phyloP scores from a whole-genome alignment of 1,139 yeast genomes.

The Geotrichum histeridarum region DNA sequence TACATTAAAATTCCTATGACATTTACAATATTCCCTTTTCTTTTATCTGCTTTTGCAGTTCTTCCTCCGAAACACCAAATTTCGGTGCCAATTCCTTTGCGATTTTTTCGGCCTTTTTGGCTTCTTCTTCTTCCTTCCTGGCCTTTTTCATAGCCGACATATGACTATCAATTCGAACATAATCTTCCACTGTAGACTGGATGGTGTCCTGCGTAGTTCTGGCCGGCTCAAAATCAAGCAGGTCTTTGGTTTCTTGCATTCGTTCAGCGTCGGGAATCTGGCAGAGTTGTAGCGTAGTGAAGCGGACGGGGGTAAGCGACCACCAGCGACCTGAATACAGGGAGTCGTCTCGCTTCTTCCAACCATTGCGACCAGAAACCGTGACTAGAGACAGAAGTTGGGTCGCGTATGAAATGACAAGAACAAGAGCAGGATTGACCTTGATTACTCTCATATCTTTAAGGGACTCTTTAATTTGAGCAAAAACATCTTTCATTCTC shows the following conservation, averaged over 20 bases:
- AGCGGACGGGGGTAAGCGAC: conserved; percentile 18
- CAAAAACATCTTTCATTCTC: conserved; percentile 12
- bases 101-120: background rate
- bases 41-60: background rate
- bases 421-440: conserved; percentile 18
- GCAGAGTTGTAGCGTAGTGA: conserved; percentile 16
- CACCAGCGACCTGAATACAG: conserved; percentile 21
- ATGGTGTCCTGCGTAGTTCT: conserved; percentile 10
- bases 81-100: conserved; percentile 3
- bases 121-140: conserved; percentile 5
- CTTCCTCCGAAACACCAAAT: background rate
- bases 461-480: conserved; percentile 1
- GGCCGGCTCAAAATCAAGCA: conserved; percentile 17
- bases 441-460: conserved; percentile 11
- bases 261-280: conserved; percentile 14
- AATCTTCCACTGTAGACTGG: conserved; percentile 12
- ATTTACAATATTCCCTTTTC: background rate
- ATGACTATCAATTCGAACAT: conserved; percentile 5
- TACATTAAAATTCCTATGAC: background rate
- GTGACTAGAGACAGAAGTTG: background rate
- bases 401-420: conserved; percentile 8
- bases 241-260: conserved; percentile 12
- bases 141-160: conserved; percentile 10
- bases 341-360: conserved; percentile 18
- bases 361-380: conserved; percentile 12